phyloP scores from a whole-genome alignment of 139 green algal species.

The Desmodesmus armatus region DNA sequence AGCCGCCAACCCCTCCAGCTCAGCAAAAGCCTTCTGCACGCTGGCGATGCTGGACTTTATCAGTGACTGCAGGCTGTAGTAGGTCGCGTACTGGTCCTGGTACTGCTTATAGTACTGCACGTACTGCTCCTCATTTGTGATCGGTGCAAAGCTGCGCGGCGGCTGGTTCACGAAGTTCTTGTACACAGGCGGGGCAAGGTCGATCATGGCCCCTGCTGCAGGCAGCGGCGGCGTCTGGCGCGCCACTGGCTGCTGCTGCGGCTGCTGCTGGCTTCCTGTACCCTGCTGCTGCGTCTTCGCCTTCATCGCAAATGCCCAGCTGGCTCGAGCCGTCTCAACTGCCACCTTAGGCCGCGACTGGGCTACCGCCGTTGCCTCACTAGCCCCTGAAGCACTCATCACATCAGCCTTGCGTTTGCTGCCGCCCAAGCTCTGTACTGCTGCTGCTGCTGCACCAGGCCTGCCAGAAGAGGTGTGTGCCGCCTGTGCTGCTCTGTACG shows the following conservation, averaged over 20 bases:
- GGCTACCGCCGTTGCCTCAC: neutral
- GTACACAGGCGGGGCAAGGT: conserved; percentile 51
- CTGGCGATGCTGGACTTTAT: conserved; percentile 3
- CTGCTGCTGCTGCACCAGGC: neutral
- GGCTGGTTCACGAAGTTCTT: conserved; percentile 3
- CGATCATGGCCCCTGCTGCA: neutral
- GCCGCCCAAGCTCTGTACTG: neutral
- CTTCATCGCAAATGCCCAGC: conserved; percentile 12
- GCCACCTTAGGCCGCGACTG: neutral
- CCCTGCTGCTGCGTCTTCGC: neutral
- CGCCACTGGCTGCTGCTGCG: neutral
- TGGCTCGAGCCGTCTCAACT: neutral
- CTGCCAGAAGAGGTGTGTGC: too few species aligned
- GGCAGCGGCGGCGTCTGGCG: too few species aligned
- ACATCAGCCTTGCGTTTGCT: neutral
- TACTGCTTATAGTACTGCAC: conserved; percentile 24
- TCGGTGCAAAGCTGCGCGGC: conserved; percentile 15
- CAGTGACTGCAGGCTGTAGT: neutral
- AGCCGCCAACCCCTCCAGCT: conserved; percentile 1
- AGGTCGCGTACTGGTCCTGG: conserved; percentile 3
- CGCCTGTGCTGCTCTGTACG: neutral
- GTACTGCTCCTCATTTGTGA: conserved; percentile 39
- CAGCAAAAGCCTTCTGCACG: neutral
- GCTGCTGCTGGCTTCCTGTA: neutral
- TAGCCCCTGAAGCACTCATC: neutral